Evolutionary conservation across 495 filamentous ascomycete genomes (phyloP), one percentile per base, ranked within the genome.

Genomic region (Penicillium paradoxum): DNA sequence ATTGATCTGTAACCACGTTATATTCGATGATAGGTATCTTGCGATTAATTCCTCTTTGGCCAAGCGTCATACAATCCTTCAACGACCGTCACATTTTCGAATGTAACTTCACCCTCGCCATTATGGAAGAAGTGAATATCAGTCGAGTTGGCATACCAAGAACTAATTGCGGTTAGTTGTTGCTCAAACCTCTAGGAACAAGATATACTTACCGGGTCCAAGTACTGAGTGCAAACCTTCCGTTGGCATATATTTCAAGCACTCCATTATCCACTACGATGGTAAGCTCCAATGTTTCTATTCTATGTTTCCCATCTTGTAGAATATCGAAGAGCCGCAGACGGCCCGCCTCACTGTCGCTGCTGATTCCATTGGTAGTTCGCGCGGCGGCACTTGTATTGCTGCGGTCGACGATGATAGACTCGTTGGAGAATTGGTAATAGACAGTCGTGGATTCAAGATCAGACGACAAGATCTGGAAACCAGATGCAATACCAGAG

Each of bases 361-460:
- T 50, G 29, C 30, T 46, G n/a, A 63, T 56, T 13, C 60, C 60
- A 19, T 22, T 13, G n/a, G 56, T 63, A 0, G 60, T 59, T 17
- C 46, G 21, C 0, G 60, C 21, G 0, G 60, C 60, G 10, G 60
- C 60, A 34, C 60, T 63, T 37, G 60, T 63, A 25, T 57, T 50
- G 27, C 43, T 55, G 32, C 60, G 49, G 11, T 63, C 56, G 11
- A 63, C 24, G 19, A 63, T 51, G n/a, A 63, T 49, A 18, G 60
- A 63, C 30, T 63, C 60, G 10, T 63, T 63, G 1, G 56, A 56
- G 47, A 63, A 63, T 48, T 63, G 60, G 47, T 63, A 63, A 32
- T 59, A 63, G 38, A 63, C 46, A 7, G 30, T 56, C 4, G 60
- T 63, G 14, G 25, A 22, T 21, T 63, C 60, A 22, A 48, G 33